Evolutionary conservation across 2,329 filamentous ascomycete genomes (phyloP).

Genomic region (Didymella pomorum): DNA sequence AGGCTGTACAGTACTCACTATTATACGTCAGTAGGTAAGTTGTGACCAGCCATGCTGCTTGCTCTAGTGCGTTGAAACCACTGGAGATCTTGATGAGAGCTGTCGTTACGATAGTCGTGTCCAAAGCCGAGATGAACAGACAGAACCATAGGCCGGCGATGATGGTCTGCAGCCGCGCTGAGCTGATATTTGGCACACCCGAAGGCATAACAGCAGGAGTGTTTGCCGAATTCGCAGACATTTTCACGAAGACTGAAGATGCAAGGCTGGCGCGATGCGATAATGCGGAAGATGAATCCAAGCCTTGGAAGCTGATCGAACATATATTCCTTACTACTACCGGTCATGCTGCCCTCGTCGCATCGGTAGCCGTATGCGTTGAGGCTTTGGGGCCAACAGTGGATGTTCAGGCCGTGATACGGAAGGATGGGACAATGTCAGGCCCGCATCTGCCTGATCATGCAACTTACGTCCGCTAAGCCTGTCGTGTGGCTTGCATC

Average conservation of each 20-base stretch:
- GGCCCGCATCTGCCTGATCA: conserved; percentile 7
- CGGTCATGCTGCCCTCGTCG: conserved; percentile 1
- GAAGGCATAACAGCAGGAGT: conserved; percentile 9
- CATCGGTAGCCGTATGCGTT: conserved; percentile 2
- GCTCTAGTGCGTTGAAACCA: conserved; percentile 36
- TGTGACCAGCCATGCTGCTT: conserved; percentile 45
- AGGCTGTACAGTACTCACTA: conserved; percentile 17
- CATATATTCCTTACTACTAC: not conserved
- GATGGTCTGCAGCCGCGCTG: conserved; percentile 36
- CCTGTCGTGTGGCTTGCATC: conserved; percentile 10
- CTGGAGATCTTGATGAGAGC: conserved; percentile 43
- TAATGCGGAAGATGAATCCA: no score
- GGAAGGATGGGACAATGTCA: conserved; percentile 8
- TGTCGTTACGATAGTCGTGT: conserved; percentile 46
- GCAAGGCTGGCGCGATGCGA: not conserved
- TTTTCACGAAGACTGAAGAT: not conserved
- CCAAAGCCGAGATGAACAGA: conserved; percentile 45
- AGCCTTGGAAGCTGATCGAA: not conserved
- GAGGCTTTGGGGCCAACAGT: conserved; percentile 1
- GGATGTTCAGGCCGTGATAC: conserved; percentile 1
- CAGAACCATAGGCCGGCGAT: conserved; percentile 45
- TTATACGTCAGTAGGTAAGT: conserved; percentile 47
- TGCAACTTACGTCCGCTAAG: conserved; percentile 10
- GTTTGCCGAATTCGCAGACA: not conserved
- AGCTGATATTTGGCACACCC: conserved; percentile 33